Conservation (phyloP, 805 yeast species). For the Myxozyma nipponensis region DNA sequence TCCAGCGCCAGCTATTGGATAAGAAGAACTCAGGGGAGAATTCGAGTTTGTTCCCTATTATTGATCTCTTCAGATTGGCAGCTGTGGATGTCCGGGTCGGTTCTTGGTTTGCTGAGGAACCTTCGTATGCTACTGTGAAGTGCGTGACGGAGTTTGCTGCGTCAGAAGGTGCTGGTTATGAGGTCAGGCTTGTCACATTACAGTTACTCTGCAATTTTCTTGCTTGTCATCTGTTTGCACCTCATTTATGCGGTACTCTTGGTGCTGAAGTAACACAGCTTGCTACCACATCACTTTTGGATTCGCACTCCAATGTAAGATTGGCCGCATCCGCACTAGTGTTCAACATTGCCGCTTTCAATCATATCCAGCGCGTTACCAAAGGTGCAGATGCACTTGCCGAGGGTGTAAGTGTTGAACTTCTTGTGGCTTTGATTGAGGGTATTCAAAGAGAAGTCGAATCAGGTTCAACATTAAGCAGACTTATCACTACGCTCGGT, state of each 20-base stretch:
- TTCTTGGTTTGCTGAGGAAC: constrained; percentile 31
- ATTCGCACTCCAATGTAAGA: constrained; percentile 24
- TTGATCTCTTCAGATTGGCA: constrained; percentile 30
- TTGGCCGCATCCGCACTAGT: constrained; percentile 28
- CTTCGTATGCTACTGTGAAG: constrained; percentile 11
- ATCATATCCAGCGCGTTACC: constrained; percentile 12
- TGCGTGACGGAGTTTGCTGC: constrained; percentile 11
- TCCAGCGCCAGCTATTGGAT: background rate
- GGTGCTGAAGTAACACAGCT: constrained; percentile 13
- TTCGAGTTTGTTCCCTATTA: constrained; percentile 28
- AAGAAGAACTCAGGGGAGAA: constrained; percentile 3
- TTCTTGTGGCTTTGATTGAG: constrained; percentile 27
- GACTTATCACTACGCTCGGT: constrained; percentile 25
- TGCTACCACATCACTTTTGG: constrained; percentile 16
- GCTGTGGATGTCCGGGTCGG: constrained; percentile 27
- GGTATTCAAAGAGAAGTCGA: constrained; percentile 23
- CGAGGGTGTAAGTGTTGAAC: constrained; percentile 15
- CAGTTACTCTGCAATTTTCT: constrained; percentile 29
- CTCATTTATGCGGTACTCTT: constrained; percentile 12
- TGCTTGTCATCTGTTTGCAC: constrained; percentile 13
- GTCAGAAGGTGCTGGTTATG: constrained; percentile 14
- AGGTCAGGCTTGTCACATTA: constrained; percentile 28
- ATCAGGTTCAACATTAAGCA: constrained; percentile 19
- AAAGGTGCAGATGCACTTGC: constrained; percentile 14
- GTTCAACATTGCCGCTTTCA: constrained; percentile 24